A percentile compares a stretch with the other conserved stretches of the same genome.
These are phyloP conservation scores for Skeletonema grethae DNA, from an alignment of 108 stramenopile species.

Conservation along the genomic window DNA sequence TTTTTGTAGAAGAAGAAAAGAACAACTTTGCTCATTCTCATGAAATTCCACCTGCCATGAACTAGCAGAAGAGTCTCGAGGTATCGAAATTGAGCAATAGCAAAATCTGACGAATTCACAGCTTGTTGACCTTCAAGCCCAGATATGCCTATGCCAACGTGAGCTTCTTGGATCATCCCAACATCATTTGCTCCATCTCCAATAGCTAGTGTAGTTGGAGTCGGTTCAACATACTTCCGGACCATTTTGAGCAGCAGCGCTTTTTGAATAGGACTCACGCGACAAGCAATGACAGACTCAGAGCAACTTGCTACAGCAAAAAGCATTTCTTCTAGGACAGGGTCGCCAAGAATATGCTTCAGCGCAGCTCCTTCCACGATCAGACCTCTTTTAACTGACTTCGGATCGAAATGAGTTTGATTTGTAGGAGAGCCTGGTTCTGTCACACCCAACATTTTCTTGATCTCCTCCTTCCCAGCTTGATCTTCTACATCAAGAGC, in stretches of 20 bases:
- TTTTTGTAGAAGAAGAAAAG: constrained; percentile 99
- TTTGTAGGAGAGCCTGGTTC: too few species aligned
- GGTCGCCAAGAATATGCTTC: constrained; percentile 76
- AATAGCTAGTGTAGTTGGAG: constrained; percentile 94
- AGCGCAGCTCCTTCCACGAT: constrained; percentile 92
- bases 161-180: constrained; percentile 96
- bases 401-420: constrained; percentile 22
- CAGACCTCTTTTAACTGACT: constrained; percentile 64
- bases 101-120: constrained; percentile 95
- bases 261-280: constrained; percentile 94
- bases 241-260: constrained; percentile 89
- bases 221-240: constrained; percentile 80
- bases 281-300: constrained; percentile 93
- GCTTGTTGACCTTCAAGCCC: constrained; percentile 98
- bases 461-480: constrained; percentile 22
- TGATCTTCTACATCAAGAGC: constrained; percentile 34
- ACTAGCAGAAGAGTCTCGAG: constrained; percentile 90
- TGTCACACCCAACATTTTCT: constrained; percentile 14
- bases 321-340: constrained; percentile 76
- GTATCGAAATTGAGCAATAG: constrained; percentile 93
- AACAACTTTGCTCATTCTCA: constrained; percentile 87
- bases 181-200: constrained; percentile 99
- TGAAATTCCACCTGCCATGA: constrained; percentile 97
- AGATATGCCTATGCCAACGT: constrained; percentile 94
- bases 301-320: constrained; percentile 85